phyloP scores from a whole-genome alignment of 108 stramenopile species.

The Skeletonema costatum region DNA sequence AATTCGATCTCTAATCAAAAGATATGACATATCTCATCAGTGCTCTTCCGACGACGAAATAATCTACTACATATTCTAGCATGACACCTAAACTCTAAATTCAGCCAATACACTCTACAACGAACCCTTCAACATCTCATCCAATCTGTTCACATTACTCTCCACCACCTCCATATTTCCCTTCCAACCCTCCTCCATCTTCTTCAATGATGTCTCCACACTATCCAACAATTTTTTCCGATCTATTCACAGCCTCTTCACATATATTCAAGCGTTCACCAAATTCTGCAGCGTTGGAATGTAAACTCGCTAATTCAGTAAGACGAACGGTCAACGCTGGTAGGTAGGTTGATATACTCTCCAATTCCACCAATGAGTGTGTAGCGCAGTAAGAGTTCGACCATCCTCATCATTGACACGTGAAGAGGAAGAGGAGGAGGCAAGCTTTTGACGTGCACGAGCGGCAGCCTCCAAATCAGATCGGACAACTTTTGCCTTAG shows the following conservation, averaged over 20 bases:
- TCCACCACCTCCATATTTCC: conserved; percentile 63
- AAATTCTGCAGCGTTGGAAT: conserved; percentile 67
- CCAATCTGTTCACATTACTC: conserved; percentile 67
- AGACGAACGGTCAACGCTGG: conserved; percentile 69
- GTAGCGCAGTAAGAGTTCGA: conserved; percentile 67
- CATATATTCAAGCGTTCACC: conserved; percentile 46
- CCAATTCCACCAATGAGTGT: conserved; percentile 75
- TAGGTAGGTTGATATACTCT: conserved; percentile 63
- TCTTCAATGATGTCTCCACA: conserved; percentile 57
- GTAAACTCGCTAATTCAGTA: conserved; percentile 62
- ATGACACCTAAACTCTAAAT: not conserved
- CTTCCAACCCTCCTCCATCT: conserved; percentile 60
- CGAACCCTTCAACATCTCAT: conserved; percentile 40
- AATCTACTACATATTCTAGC: not conserved
- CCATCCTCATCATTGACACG: conserved; percentile 56
- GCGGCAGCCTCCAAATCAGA: conserved; percentile 49
- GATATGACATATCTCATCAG: too few species aligned
- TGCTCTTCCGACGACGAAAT: not conserved
- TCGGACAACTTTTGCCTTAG: conserved; percentile 44
- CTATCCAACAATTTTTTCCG: conserved; percentile 41
- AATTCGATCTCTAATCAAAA: conserved; percentile 1
- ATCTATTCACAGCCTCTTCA: conserved; percentile 51
- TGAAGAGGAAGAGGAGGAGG: conserved; percentile 32
- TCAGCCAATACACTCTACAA: not conserved
- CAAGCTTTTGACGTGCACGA: conserved; percentile 29